phyloP scores from a whole-genome alignment of 371 early-diverging fungal genomes.

The Mucor sp. region DNA sequence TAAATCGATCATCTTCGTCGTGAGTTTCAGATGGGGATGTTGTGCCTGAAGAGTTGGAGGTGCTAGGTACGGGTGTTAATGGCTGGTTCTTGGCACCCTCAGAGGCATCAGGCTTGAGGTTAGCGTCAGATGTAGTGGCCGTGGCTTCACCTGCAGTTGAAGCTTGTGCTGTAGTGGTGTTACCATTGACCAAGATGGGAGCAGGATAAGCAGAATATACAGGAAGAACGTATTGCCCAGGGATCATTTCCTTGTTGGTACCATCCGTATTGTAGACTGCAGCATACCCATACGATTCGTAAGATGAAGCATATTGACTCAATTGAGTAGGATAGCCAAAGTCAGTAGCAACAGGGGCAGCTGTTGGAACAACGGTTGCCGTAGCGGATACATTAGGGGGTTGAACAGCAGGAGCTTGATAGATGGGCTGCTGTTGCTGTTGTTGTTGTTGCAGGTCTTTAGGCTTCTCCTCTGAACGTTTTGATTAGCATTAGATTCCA shows the following conservation, averaged over 20 bases:
- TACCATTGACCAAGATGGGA: constrained; percentile 29
- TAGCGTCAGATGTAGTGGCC: constrained; percentile 6
- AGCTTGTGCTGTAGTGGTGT: constrained; percentile 8
- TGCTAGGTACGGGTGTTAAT: constrained; percentile 43
- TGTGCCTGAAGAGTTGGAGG: constrained; percentile 40
- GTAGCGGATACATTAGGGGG: background rate
- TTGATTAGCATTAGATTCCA: background rate
- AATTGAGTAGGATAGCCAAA: constrained; percentile 20
- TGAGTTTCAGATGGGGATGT: constrained; percentile 37
- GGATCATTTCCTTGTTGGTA: background rate
- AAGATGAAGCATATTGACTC: constrained; percentile 10
- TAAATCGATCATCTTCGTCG: constrained; percentile 33
- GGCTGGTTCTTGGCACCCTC: constrained; percentile 21
- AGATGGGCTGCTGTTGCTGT: background rate
- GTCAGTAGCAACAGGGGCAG: background rate
- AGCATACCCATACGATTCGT: constrained; percentile 7
- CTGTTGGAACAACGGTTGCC: background rate
- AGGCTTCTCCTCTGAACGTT: background rate
- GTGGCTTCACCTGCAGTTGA: constrained; percentile 7
- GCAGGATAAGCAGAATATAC: constrained; percentile 32
- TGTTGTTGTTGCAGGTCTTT: background rate
- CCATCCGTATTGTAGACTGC: constrained; percentile 4
- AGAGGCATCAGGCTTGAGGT: background rate
- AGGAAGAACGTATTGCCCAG: constrained; percentile 10
- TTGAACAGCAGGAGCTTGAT: background rate